Base-by-base conservation (phyloP, 106 monocot species). In the Acorus calamus region DNA sequence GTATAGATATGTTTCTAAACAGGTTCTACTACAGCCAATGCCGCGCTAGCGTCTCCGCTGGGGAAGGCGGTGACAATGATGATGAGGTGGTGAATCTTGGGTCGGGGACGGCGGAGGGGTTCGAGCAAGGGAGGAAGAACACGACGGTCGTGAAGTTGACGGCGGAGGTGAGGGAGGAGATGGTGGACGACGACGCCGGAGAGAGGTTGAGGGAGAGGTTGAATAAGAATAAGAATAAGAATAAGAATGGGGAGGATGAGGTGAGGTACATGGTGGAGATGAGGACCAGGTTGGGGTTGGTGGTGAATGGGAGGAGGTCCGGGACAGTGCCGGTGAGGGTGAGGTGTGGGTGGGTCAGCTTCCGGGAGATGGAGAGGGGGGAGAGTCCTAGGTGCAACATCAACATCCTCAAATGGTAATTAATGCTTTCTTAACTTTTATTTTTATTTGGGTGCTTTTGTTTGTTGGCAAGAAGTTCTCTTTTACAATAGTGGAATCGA, bases 81-180 rank as follows among this genome's bases (percentile, higher is more conserved):
- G 43, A 44, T 11, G 65, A 53, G 3, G 54, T 45, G 45, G 42
- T 55, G 53, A 7, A 5, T 4, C 2, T 53, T 4, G 53, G 3
- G 10, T 12, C 46, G 43, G 56, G 9, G 43, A 44, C 42, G 47
- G 7, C 44, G 2, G 13, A 50, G 44, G 8, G 5, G 41, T 53
- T 52, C 12, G 2, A 2, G 65, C 51, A 11, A 3, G 62, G 11
- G 46, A 49, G 47, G 47, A 74, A 63, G 74, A 68, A 74, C 10
- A 53, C 52, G 74, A 74, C 10, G 61, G 48, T 11, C 61, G 68
- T 68, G 74, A 52, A 53, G 65, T 3, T 53, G 10, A 8, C 2
- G 52, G 42, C 42, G 8, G 4, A 5, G 3, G 63, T 63, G 63
- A 49, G 50, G 63, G 28, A 11, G 6, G 13, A 13, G 8, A 49